Evolutionary conservation across 176 grass and related monocot species (phyloP), one percentile per base, ranked within the genome.

Genomic region (Chloris gayana): DNA sequence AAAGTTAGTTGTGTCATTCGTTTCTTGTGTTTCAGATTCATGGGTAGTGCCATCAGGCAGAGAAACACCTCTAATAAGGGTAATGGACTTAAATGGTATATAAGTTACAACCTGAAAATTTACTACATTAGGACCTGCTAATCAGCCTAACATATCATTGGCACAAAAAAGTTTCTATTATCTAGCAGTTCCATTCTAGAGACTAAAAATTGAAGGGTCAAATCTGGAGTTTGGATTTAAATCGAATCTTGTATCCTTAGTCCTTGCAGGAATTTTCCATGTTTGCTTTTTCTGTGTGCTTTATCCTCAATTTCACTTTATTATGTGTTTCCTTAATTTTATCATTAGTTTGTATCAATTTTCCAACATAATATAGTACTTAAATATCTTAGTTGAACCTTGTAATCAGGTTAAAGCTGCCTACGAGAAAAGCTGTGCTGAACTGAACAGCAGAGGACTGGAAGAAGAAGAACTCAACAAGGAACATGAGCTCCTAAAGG

Each of bases 401-500:
- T 39, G 18, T 53, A 47, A 72, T 63, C 85, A 94, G 91, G 87
- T 98, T 81, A 83, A 88, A 74, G 64, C 76, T 27, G 88, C 92
- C 46, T 98, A 93, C 22, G 83, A 95, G 79, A 87, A 67, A 46
- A 93, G 58, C 58, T 89, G 83, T 75, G 90, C 89, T 72, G 88
- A 98, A 77, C 75, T 95, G 54, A 95, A 85, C 60, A 95, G 79
- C 47, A 89, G 84, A 89, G 90, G 66, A 65, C 74, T 95, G 76
- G 90, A 91, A 74, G 92, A 98, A 86, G 92, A 89, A 46, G 75
- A 95, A 83, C 42, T 72, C 70, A 82, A 61, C 32, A 87, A 89
- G 71, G 90, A 93, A 83, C 68, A 84, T 75, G 82, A 95, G 24
- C 88, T 88, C 38, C 50, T 95, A 46, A 93, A 93, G 95, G 95